phyloP scores from a whole-genome alignment of 371 early-diverging fungal species.

The Capniomyces stellatus region DNA sequence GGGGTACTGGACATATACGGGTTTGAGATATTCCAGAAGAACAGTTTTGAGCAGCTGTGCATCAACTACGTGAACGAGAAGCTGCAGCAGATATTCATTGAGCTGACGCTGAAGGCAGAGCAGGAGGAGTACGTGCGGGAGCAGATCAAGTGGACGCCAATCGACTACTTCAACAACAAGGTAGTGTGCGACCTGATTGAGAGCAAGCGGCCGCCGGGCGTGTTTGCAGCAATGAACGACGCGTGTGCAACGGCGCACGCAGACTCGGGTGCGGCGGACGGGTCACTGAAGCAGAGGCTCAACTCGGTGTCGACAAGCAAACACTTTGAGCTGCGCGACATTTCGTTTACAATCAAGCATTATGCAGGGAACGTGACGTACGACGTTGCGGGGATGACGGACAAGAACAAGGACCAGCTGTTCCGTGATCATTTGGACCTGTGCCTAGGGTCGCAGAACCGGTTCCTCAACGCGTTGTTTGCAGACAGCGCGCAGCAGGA shows the following conservation, averaged over 20 bases:
- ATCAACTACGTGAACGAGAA: slow-evolving; percentile 99
- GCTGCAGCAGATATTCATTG: slow-evolving; percentile 99
- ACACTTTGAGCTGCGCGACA: slow-evolving; percentile 64
- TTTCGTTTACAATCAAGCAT: slow-evolving; percentile 75
- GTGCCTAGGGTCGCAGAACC: slow-evolving; percentile 47
- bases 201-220: slow-evolving; percentile 80
- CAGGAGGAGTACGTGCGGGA: slow-evolving; percentile 96
- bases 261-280: slow-evolving; percentile 73
- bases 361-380: slow-evolving; percentile 95
- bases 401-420: slow-evolving; percentile 95
- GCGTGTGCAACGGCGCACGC: slow-evolving; percentile 84
- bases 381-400: slow-evolving; percentile 88
- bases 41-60: slow-evolving; percentile 99
- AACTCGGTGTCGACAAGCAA: slow-evolving; percentile 43
- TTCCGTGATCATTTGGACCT: slow-evolving; percentile 73
- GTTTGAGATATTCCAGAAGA: slow-evolving; percentile 88
- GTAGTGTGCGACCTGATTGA: slow-evolving; percentile 95
- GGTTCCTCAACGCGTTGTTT: slow-evolving; percentile 51
- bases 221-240: slow-evolving; percentile 89
- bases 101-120: slow-evolving; percentile 91
- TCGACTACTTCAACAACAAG: slow-evolving; percentile 98
- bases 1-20: slow-evolving; percentile 96
- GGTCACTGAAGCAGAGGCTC: slow-evolving; percentile 62
- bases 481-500: slow-evolving; percentile 74
- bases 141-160: slow-evolving; percentile 98